These are phyloP conservation scores for Quercus parvula DNA, from an alignment of 306 rosid species.

Conservation along the genomic window DNA sequence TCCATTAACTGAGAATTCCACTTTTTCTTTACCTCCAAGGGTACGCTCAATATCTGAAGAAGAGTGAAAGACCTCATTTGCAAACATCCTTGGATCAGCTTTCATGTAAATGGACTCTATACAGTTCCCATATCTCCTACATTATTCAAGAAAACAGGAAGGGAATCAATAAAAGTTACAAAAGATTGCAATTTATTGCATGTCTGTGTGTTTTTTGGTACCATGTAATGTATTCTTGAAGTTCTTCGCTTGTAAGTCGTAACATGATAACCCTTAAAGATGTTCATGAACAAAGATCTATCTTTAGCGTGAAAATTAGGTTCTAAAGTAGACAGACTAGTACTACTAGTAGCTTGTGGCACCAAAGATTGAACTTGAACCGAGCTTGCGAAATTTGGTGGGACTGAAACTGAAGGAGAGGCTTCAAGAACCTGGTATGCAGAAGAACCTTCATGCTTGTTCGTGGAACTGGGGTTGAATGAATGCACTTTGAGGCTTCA, in stretches of 20 bases:
- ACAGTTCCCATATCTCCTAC: background rate
- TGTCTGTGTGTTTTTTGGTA: background rate
- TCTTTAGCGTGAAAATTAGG: background rate
- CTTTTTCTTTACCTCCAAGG: background rate
- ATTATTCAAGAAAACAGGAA: background rate
- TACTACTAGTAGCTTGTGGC: too few species aligned
- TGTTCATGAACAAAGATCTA: slow-evolving; percentile 1
- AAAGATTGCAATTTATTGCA: background rate
- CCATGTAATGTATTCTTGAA: background rate
- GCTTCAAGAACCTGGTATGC: background rate
- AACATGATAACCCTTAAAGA: background rate
- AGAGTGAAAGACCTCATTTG: background rate
- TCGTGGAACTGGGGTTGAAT: background rate
- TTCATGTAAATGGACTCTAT: background rate
- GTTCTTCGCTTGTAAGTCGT: background rate
- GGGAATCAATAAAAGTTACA: background rate
- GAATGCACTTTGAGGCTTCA: too few species aligned
- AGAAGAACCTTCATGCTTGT: background rate
- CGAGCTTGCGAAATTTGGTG: background rate
- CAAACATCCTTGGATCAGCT: background rate
- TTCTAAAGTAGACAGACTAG: too few species aligned
- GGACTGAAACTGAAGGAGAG: background rate
- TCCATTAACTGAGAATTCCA: background rate
- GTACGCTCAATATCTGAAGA: background rate
- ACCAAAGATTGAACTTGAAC: background rate